Evolutionary conservation across 2,329 filamentous ascomycete species (phyloP), one percentile per base, ranked within the genome.

Genomic region (Penicillium sp.): DNA sequence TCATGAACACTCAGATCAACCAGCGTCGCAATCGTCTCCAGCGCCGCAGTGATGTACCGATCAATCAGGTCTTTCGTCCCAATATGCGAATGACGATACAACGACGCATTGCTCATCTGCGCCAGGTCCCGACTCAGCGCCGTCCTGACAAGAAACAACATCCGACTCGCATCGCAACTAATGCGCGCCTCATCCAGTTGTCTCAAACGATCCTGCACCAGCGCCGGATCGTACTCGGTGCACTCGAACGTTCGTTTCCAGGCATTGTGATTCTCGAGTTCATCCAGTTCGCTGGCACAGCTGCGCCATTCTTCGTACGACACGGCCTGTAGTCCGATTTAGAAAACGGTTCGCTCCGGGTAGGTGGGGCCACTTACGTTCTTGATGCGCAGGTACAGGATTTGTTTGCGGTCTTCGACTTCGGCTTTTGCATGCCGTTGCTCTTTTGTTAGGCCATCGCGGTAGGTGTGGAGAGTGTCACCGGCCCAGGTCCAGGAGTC

Each of bases 21-120:
- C 52, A 96, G 73, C 0, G 85, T 81, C 6, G 86, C 79, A 55
- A 97, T 87, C 0, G 90, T 91, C 53, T 86, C 81, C 29, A 92
- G 76, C 1, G 90, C 87, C 1, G 90, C 91, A 46, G 88, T 84
- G 57, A 96, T 92, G 65, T 97, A 97, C 32, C 84, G 81, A 73
- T 97, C 92, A 57, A 96, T 93, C 59, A 96, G 75, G 55, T 83
- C 80, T 75, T 97, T 97, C 8, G 92, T 96, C 5, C 92, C 93
- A 13, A 90, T 83, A 67, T 94, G 87, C 0, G 89, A 89, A 69
- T 94, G 89, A 51, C 87, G 87, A 75, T 97, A 97, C 2, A 97
- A 80, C 48, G 86, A 83, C 40, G 88, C 81, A 66, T 92, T 89
- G 57, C 89, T 90, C 88, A 97, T 96, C 48, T 88, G 89, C 7